These are phyloP conservation scores for Gamsiella multidivaricata DNA, from an alignment of 192 early-diverging fungal species.

Conservation along the genomic window DNA sequence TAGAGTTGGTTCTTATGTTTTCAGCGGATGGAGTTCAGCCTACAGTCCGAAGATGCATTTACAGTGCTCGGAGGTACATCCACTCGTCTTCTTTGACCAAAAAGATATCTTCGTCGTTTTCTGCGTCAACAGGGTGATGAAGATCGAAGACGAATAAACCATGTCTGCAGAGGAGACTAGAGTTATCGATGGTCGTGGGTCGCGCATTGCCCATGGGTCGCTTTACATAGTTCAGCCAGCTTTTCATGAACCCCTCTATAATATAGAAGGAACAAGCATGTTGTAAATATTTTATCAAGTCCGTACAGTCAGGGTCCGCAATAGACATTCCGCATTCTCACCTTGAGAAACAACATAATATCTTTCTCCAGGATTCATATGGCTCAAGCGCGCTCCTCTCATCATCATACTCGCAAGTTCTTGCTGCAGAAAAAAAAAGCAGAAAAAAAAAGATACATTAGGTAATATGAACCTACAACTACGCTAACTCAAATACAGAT, in stretches of 20 bases:
- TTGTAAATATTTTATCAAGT: background rate
- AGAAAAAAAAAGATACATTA: too few species aligned
- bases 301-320: too few species aligned
- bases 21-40: too few species aligned
- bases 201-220: constrained; percentile 11
- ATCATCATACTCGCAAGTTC: constrained; percentile 13
- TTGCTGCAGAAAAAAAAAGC: background rate
- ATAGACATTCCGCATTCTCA: too few species aligned
- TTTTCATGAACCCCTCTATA: constrained; percentile 17
- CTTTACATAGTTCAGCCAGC: constrained; percentile 30
- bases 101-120: constrained; percentile 4
- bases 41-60: background rate
- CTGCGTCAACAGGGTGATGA: constrained; percentile 1
- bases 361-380: background rate
- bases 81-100: constrained; percentile 26
- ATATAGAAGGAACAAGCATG: background rate
- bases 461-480: too few species aligned
- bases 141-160: constrained; percentile 23
- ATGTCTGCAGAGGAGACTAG: constrained; percentile 24
- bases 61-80: constrained; percentile 19
- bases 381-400: constrained; percentile 1
- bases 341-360: constrained; percentile 29
- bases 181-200: constrained; percentile 16
- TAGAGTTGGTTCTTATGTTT: too few species aligned
- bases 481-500: too few species aligned